Base-by-base conservation (phyloP, 495 filamentous ascomycete genomes). In the Achaetomiella virescens region DNA sequence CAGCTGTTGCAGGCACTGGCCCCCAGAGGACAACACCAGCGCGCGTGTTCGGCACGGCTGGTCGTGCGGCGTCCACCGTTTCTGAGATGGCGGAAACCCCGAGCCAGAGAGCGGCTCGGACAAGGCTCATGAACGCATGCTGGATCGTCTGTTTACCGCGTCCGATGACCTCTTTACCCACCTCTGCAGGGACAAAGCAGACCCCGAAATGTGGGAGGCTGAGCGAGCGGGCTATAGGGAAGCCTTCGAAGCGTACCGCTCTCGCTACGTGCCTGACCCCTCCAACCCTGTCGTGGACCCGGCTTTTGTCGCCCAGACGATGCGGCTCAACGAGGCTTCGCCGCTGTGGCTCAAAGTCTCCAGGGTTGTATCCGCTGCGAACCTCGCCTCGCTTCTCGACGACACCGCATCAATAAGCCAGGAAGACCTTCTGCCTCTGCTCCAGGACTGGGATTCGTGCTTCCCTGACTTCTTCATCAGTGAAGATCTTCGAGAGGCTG, bases 321-420 rank as follows among this genome's bases (percentile, higher is more conserved):
- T 66, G 44, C 52, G 45, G 3, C 12, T 55, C 6, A 55, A 60
- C 14, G 18, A 43, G 17, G 20, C 43, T 21, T 54, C 62, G 0
- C 20, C 29, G 12, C 4, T 5, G 3, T 42, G 42, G 31, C 6
- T 37, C 15, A 47, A 27, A 5, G 47, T 40, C 2, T 42, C 42
- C 47, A 48, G 44, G 29, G 60, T 50, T 27, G 29, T 62, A 4
- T 52, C 46, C 7, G 52, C 57, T 4, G 55, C 58, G 38, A 69
- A 69, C 42, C 50, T 69, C 31, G 42, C 41, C 17, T 43, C 31
- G n/a, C 48, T 69, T 2, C 54, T 69, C 17, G 42, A 61, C 10
- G 45, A 61, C 3, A 48, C 62, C 27, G 24, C 31, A 11, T 11
- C 20, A 0, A 27, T 49, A 5, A 11, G 59, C 5, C 22, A 54